Evolutionary conservation across 148 eudicot genomes (phyloP).

Genomic region (Mesembryanthemum crystallinum): DNA sequence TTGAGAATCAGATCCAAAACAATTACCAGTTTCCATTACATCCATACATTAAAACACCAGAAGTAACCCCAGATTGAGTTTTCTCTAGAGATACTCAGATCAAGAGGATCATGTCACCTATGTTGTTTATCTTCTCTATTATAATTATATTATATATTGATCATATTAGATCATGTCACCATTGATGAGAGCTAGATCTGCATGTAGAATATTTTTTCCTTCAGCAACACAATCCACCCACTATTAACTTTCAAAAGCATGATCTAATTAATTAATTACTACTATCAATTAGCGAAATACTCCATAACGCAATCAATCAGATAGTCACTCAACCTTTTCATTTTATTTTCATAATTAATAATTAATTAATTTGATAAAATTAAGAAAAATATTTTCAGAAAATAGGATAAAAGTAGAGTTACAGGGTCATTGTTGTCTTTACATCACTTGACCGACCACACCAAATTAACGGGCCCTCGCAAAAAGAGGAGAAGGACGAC

Average conservation of each 20-base stretch:
- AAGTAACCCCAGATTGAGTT: not conserved
- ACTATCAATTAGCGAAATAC: not conserved
- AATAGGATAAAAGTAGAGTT: not conserved
- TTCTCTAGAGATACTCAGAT: not conserved
- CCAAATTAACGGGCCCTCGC: slow-evolving; percentile 21
- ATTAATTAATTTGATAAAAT: no score
- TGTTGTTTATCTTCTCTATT: no score
- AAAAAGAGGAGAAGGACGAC: slow-evolving; percentile 24
- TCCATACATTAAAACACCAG: not conserved
- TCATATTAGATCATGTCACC: not conserved
- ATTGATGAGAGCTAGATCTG: slow-evolving; percentile 16
- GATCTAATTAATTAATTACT: not conserved
- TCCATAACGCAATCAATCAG: not conserved
- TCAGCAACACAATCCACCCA: not conserved
- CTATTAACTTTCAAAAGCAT: not conserved
- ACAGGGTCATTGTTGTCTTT: slow-evolving; percentile 28
- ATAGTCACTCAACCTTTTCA: not conserved
- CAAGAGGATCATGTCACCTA: slow-evolving; percentile 2
- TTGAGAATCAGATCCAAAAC: not conserved
- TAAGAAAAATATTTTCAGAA: not conserved
- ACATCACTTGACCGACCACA: slow-evolving; percentile 7
- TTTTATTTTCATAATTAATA: not conserved
- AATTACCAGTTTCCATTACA: not conserved
- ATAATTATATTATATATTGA: no score
- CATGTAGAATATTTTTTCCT: not conserved